phyloP scores from a whole-genome alignment of 495 filamentous ascomycete species.

The Friedmanniomyces endolithicus region DNA sequence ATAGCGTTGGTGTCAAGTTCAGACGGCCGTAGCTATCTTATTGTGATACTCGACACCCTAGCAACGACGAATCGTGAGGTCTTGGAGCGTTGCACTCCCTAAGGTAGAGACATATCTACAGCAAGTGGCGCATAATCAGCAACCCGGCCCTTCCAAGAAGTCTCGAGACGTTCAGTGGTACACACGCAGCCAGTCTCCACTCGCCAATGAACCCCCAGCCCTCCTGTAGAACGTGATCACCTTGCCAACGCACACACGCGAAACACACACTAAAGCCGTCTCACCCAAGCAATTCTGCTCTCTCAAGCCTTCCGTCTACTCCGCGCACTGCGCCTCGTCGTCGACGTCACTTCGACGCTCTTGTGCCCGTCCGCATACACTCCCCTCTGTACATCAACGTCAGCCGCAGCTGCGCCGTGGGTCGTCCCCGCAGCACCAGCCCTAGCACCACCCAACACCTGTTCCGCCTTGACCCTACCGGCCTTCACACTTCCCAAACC shows the following conservation, averaged over 20 bases:
- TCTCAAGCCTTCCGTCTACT: too few relatives aligned
- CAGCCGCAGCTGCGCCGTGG: background rate
- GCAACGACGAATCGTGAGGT: too few relatives aligned
- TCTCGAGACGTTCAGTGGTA: too few relatives aligned
- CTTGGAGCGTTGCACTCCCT: slow-evolving; percentile 26
- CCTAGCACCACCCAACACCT: background rate
- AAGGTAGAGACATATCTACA: slow-evolving; percentile 27
- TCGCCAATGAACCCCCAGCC: too few relatives aligned
- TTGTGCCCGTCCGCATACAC: slow-evolving; percentile 10
- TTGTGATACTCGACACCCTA: too few relatives aligned
- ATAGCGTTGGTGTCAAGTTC: slow-evolving; percentile 17
- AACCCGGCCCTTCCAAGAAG: too few relatives aligned
- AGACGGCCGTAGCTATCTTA: too few relatives aligned
- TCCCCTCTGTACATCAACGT: slow-evolving; percentile 3
- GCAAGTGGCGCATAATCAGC: slow-evolving; percentile 7
- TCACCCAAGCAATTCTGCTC: too few relatives aligned
- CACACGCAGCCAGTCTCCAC: too few relatives aligned
- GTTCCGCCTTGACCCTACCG: background rate
- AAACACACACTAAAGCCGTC: too few relatives aligned
- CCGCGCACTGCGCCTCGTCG: background rate
- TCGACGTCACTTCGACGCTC: slow-evolving; percentile 4
- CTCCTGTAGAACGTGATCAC: too few relatives aligned
- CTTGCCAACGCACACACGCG: too few relatives aligned
- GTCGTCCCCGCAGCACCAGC: background rate
- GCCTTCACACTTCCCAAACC: background rate